A percentile compares a stretch with the other conserved stretches of the same genome.
phyloP scores from a whole-genome alignment of 805 yeast species.

The Starmerella roubikii region DNA sequence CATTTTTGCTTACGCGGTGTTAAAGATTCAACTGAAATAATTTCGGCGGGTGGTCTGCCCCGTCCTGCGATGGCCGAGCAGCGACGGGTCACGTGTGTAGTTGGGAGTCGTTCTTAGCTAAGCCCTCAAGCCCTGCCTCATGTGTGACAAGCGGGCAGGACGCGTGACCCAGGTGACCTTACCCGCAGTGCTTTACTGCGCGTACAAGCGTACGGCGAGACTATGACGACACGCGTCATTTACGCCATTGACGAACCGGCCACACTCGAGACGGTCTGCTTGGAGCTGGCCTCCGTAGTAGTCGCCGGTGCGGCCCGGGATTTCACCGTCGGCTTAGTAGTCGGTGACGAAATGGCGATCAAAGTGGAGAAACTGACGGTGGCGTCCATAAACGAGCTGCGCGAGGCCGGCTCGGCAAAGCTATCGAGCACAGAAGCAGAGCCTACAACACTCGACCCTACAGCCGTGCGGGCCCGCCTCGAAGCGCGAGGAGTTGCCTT shows the following conservation, averaged over 20 bases:
- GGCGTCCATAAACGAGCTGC: not conserved
- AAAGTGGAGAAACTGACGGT: not conserved
- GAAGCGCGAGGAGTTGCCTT: not conserved
- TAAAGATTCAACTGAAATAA: constrained; percentile 13
- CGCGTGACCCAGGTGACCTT: too few species aligned
- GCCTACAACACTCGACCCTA: too few species aligned
- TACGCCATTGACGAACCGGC: constrained; percentile 1
- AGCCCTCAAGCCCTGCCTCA: too few species aligned
- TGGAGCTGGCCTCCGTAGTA: constrained; percentile 5
- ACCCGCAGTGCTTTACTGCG: too few species aligned
- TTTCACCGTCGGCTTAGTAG: not conserved
- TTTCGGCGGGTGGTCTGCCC: too few species aligned
- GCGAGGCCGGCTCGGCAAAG: not conserved
- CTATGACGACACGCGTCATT: not conserved
- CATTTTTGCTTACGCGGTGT: too few species aligned
- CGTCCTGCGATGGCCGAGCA: too few species aligned
- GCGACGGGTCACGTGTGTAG: too few species aligned
- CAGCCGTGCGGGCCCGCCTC: too few species aligned
- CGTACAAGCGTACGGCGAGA: too few species aligned
- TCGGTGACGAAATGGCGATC: not conserved
- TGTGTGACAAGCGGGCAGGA: too few species aligned
- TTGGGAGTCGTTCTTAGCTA: too few species aligned
- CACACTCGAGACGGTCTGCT: not conserved
- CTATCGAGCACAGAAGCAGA: not conserved
- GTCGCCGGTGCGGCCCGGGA: constrained; percentile 2